Percentiles rank a stretch among this genome's conserved stretches.
Conservation (phyloP, 2,329 filamentous ascomycete species). For the Fusarium pseudoanthophilum region DNA sequence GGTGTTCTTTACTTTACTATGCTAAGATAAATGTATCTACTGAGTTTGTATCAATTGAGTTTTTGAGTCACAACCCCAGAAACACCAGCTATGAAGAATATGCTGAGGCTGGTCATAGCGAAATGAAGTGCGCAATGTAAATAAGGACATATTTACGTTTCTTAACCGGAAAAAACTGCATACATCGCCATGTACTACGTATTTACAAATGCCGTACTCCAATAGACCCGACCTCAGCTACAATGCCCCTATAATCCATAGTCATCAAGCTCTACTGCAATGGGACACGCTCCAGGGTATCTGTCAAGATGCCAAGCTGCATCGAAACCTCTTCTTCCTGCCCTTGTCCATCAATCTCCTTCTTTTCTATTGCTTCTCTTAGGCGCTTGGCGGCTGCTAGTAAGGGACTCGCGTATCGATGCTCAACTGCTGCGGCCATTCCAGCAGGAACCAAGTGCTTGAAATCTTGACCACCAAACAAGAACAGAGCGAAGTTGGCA, state of each 20-base stretch:
- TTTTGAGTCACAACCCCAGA: background rate
- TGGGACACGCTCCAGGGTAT: constrained; percentile 56
- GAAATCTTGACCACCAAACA: constrained; percentile 59
- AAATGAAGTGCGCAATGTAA: background rate
- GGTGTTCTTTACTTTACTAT: too few species aligned
- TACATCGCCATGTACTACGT: background rate
- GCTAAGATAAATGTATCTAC: background rate
- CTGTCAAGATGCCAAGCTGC: constrained; percentile 56
- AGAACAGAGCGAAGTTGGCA: constrained; percentile 69
- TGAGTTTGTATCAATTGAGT: background rate
- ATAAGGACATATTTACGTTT: background rate
- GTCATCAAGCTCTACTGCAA: constrained; percentile 47
- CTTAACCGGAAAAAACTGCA: background rate
- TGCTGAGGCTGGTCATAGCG: background rate
- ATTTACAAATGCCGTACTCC: constrained; percentile 17
- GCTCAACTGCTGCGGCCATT: constrained; percentile 67
- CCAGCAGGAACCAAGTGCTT: constrained; percentile 63
- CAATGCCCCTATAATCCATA: constrained; percentile 10
- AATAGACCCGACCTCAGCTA: constrained; percentile 2
- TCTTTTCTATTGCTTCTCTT: constrained; percentile 47
- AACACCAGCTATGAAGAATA: background rate
- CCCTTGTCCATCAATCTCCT: constrained; percentile 47
- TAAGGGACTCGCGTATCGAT: constrained; percentile 68
- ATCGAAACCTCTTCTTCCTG: constrained; percentile 47
- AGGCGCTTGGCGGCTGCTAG: constrained; percentile 55